Base-by-base conservation (phyloP, 148 eudicot genomes). In the Rhododendron williamsianum region DNA sequence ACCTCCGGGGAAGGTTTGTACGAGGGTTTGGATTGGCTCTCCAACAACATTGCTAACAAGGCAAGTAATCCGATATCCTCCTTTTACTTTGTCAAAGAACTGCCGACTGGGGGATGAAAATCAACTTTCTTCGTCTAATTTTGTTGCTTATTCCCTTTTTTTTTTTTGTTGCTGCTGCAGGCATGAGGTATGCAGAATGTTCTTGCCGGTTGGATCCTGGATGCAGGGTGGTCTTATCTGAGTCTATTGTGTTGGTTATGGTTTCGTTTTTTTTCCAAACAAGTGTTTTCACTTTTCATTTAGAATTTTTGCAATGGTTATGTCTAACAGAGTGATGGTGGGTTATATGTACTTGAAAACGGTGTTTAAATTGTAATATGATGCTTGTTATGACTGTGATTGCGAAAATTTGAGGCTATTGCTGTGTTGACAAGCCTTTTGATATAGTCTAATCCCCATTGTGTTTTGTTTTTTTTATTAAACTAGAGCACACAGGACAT, bases 21-120 rank as follows among this genome's bases (percentile, higher is more conserved):
- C 45, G 95, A 93, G 90, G 94, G 95, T 41, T 86, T 93, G 90
- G 95, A 93, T 82, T 93, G 95, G 95, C 93, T 93, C 72, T 93
- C 95, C 88, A 93, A 92, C 93, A 92, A 93, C 88, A 92, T 93
- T 85, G 95, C 95, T 56, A 93, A 89, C 90, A 93, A 91, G 94
- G 95, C 87, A 87, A 85, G 81, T 81, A 38, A 38, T 78, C 71
- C 4, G 16, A 36, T 43, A 12, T 60, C 25, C 43, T 74, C 65
- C 16, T 25, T 80, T 11, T 9, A 30, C 80, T 21, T 18, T 35
- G 13, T 35, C 36, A 35, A 23, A 58, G 8, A 52, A 41, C 80
- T 21, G 48, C 27, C 0, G 51, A 21, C 18, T 81, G 1, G 56
- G 2, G 69, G 30, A 58, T 60, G 76, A 8, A 23, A 65, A 4